Conservation (phyloP, 352 stramenopile species). For the Phytophthora aleatoria region DNA sequence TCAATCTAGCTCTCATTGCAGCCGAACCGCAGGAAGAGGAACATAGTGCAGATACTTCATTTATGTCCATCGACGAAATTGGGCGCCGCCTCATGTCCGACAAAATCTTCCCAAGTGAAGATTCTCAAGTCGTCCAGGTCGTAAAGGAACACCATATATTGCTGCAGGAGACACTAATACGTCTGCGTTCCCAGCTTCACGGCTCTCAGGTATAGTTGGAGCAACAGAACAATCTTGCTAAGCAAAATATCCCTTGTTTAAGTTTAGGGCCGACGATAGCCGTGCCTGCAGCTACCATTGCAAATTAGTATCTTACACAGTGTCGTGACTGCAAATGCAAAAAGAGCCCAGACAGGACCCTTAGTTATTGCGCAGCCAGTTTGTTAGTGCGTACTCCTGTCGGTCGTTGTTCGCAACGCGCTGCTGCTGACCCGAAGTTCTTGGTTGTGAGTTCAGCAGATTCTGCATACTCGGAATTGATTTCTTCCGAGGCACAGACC, state of each 20-base stretch:
- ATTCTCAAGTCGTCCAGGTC: constrained; percentile 33
- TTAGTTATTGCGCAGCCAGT: constrained; percentile 68
- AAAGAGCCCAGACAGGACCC: neutral
- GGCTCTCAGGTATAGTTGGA: constrained; percentile 2
- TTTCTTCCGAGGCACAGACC: constrained; percentile 38
- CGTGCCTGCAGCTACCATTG: constrained; percentile 10
- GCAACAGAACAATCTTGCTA: neutral
- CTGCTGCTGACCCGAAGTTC: constrained; percentile 34
- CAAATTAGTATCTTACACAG: constrained; percentile 43
- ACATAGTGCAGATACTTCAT: constrained; percentile 8
- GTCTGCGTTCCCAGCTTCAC: constrained; percentile 20
- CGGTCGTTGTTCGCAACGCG: constrained; percentile 38
- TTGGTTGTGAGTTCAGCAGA: constrained; percentile 45
- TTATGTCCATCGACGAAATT: constrained; percentile 42
- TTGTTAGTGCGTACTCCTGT: constrained; percentile 65
- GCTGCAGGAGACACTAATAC: constrained; percentile 13
- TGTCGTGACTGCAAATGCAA: constrained; percentile 13
- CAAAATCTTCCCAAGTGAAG: constrained; percentile 32
- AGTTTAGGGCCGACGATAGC: constrained; percentile 17
- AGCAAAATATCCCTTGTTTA: constrained; percentile 22
- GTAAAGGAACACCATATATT: constrained; percentile 32
- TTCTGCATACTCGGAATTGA: constrained; percentile 56
- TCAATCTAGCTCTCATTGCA: neutral
- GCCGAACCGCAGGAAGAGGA: constrained; percentile 2
- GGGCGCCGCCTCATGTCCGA: constrained; percentile 31